phyloP scores from a whole-genome alignment of 495 filamentous ascomycete species.

The Aspergillus mulundensis region DNA sequence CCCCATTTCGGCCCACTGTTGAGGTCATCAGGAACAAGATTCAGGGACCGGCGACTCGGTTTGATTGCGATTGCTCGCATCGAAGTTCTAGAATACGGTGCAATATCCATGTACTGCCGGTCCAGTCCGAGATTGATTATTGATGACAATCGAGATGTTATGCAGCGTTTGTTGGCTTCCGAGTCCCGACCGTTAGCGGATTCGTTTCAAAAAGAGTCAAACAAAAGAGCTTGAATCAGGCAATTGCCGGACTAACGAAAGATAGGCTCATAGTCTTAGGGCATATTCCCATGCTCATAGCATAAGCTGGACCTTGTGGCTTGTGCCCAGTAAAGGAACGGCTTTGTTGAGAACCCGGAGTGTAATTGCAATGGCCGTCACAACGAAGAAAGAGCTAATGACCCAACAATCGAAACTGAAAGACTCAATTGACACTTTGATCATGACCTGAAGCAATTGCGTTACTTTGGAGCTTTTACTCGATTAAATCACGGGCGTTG shows the following conservation, averaged over 20 bases:
- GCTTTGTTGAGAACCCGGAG: no score
- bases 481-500: not conserved
- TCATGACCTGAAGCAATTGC: not conserved
- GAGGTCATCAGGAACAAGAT: constrained; percentile 8
- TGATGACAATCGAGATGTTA: not conserved
- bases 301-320: no score
- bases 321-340: no score
- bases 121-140: not conserved
- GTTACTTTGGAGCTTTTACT: not conserved
- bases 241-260: not conserved
- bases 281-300: no score
- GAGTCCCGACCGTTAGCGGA: not conserved
- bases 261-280: no score
- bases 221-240: not conserved
- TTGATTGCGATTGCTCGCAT: constrained; percentile 4
- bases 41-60: not conserved
- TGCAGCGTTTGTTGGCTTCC: not conserved
- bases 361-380: no score
- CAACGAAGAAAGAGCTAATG: not conserved
- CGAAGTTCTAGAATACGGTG: not conserved
- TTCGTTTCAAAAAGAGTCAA: not conserved
- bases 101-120: not conserved
- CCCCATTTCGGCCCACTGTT: constrained; percentile 3
- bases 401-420: not conserved
- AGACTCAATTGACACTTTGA: not conserved